These are phyloP conservation scores for Cucurbita moschata DNA, from an alignment of 306 rosid species.

Conservation along the genomic window DNA sequence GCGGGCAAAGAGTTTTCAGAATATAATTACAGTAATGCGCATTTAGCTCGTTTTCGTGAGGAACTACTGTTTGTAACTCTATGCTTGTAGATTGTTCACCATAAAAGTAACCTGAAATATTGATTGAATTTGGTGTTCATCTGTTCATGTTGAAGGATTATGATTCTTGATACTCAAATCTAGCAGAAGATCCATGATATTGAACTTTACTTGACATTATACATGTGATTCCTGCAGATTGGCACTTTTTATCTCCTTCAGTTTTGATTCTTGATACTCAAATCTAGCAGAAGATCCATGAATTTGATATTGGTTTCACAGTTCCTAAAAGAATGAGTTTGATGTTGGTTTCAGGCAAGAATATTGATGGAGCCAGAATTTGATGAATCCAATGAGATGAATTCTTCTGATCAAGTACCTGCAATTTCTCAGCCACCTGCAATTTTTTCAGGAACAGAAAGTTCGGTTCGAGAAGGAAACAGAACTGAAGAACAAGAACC, in stretches of 20 bases:
- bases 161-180: background rate
- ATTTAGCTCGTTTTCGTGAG: background rate
- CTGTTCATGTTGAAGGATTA: background rate
- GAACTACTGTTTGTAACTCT: background rate
- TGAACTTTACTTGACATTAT: background rate
- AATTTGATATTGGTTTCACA: slow-evolving; percentile 21
- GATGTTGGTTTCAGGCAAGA: slow-evolving; percentile 56
- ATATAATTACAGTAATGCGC: background rate
- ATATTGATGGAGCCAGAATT: slow-evolving; percentile 44
- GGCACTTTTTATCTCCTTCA: background rate
- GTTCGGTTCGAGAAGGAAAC: slow-evolving; percentile 15
- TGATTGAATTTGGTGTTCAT: background rate
- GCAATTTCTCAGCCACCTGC: slow-evolving; percentile 17
- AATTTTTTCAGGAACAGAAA: slow-evolving; percentile 15
- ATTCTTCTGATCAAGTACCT: slow-evolving; percentile 16
- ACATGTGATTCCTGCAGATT: background rate
- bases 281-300: background rate
- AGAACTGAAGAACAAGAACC: slow-evolving; percentile 26
- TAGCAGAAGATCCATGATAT: background rate
- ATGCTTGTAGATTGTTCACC: too few relatives aligned
- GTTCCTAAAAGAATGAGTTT: background rate
- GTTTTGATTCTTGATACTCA: background rate
- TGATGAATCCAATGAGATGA: slow-evolving; percentile 23
- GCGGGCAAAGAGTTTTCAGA: background rate
- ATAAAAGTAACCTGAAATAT: background rate